Evolutionary conservation across 176 grass and related monocot genomes (phyloP).

Genomic region (Lolium rigidum): DNA sequence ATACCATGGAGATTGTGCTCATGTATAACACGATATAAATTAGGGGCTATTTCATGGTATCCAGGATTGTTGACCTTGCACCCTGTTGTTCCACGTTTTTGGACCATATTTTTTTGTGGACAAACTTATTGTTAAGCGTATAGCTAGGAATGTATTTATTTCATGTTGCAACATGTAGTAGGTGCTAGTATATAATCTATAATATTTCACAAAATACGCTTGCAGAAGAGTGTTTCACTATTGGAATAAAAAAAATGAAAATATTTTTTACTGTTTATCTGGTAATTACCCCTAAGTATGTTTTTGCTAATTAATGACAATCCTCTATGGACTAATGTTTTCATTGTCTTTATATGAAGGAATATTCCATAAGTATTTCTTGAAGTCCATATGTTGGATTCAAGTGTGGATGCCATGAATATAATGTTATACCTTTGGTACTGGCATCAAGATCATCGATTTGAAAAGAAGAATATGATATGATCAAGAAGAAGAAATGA

Average conservation of each 20-base stretch:
- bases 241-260: background rate
- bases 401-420: too few species aligned
- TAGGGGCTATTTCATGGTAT: background rate
- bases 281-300: too few species aligned
- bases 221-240: background rate
- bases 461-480: too few species aligned
- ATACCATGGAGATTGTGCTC: background rate
- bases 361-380: too few species aligned
- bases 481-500: too few species aligned
- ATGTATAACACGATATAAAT: background rate
- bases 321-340: too few species aligned
- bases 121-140: background rate
- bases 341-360: too few species aligned
- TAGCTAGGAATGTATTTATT: background rate
- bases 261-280: too few species aligned
- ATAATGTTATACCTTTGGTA: too few species aligned
- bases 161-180: background rate
- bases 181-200: background rate
- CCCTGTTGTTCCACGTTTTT: background rate
- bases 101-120: background rate
- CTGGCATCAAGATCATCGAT: too few species aligned
- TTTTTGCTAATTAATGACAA: too few species aligned
- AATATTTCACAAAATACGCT: background rate
- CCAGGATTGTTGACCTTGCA: background rate
- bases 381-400: too few species aligned